Conservation (phyloP, 2,329 filamentous ascomycete genomes). For the Phoma herbarum region DNA sequence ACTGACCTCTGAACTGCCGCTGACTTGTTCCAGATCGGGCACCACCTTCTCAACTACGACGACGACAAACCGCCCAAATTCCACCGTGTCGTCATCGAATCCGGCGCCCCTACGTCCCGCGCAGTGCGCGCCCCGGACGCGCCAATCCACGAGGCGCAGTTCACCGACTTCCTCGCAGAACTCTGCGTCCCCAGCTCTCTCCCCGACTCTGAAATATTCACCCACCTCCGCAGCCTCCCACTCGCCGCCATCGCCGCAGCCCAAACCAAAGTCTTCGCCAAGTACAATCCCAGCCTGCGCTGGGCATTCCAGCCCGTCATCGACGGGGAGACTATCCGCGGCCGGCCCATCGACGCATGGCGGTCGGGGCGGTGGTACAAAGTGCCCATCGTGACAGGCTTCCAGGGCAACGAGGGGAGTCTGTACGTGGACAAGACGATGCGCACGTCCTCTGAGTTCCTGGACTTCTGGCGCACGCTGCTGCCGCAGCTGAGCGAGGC, state of each 20-base stretch:
- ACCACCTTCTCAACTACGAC: slow-evolving; percentile 66
- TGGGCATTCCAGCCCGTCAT: slow-evolving; percentile 75
- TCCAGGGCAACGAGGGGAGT: slow-evolving; percentile 74
- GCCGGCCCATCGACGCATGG: slow-evolving; percentile 69
- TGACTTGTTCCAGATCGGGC: slow-evolving; percentile 61
- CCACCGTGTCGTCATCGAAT: slow-evolving; percentile 59
- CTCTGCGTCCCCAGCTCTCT: slow-evolving; percentile 44
- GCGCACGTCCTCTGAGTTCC: slow-evolving; percentile 62
- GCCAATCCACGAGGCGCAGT: slow-evolving; percentile 56
- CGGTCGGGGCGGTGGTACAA: slow-evolving; percentile 61
- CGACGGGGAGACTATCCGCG: slow-evolving; percentile 67
- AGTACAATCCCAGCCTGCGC: slow-evolving; percentile 57
- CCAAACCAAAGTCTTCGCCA: slow-evolving; percentile 55
- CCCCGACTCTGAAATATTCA: neutral
- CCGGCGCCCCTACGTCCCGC: slow-evolving; percentile 58
- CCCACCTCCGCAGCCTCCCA: slow-evolving; percentile 51
- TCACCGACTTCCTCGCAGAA: slow-evolving; percentile 53
- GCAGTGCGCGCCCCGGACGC: slow-evolving; percentile 55
- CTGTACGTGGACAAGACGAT: slow-evolving; percentile 66
- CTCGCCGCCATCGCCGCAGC: slow-evolving; percentile 50
- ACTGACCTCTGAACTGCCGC: neutral
- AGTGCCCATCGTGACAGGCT: slow-evolving; percentile 73
- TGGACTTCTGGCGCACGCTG: slow-evolving; percentile 67
- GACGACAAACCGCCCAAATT: slow-evolving; percentile 51
- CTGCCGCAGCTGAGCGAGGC: slow-evolving; percentile 58